A percentile compares a stretch with the other conserved stretches of the same genome.
Conservation (phyloP, 306 rosid genomes). For the Rosa persica region DNA sequence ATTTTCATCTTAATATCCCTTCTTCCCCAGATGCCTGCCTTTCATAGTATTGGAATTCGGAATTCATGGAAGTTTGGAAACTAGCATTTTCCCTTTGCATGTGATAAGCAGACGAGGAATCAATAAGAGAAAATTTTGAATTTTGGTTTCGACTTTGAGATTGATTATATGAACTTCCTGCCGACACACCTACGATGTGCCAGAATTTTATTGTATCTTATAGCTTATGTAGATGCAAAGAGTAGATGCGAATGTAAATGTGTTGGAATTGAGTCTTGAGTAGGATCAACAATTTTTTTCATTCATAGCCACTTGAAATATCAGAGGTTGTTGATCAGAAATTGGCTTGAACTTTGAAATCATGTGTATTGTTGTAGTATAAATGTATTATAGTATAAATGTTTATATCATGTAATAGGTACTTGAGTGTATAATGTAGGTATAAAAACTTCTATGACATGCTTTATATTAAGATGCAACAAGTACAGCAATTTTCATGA, state of each 20-base stretch:
- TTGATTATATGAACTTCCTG: background rate
- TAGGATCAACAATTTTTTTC: background rate
- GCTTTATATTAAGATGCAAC: no score
- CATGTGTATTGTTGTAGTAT: no score
- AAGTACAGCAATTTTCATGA: no score
- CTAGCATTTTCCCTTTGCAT: background rate
- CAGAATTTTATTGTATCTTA: background rate
- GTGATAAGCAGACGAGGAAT: background rate
- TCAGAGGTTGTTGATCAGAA: background rate
- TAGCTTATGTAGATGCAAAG: background rate
- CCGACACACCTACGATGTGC: background rate
- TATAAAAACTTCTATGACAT: no score
- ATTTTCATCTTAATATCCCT: background rate
- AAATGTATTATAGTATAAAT: no score
- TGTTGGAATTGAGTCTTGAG: background rate
- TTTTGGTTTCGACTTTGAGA: background rate
- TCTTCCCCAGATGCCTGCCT: constrained; percentile 10
- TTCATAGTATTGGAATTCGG: background rate
- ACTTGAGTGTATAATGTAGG: no score
- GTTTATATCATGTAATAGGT: no score
- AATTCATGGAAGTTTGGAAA: constrained; percentile 12
- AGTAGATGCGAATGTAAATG: no score
- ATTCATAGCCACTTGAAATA: background rate
- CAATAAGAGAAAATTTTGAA: background rate
- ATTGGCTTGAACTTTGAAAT: background rate